phyloP scores from a whole-genome alignment of 768 basidiomycete genomes.

The Auricularia sp. region DNA sequence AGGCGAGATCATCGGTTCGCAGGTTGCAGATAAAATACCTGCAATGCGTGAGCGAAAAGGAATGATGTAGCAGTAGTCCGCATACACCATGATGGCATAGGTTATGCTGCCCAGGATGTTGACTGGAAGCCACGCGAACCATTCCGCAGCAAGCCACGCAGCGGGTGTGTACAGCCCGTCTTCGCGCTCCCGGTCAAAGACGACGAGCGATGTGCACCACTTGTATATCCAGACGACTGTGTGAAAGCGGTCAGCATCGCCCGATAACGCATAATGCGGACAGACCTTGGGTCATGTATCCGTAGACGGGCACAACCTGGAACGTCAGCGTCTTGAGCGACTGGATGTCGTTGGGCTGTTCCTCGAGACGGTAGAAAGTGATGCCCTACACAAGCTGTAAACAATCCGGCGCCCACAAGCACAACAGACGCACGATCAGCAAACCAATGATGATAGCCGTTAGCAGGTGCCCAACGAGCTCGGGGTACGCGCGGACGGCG shows the following conservation, averaged over 20 bases:
- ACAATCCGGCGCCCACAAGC: conserved; percentile 16
- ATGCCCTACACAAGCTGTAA: conserved; percentile 20
- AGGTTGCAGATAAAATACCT: conserved; percentile 24
- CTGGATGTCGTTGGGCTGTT: conserved; percentile 20
- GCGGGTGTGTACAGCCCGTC: conserved; percentile 22
- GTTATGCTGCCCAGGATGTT: conserved; percentile 22
- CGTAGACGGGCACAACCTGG: conserved; percentile 21
- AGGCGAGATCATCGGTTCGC: conserved; percentile 27
- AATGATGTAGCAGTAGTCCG: not conserved
- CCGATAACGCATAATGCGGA: not conserved
- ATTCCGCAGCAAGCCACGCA: conserved; percentile 30
- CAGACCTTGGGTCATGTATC: conserved; percentile 17
- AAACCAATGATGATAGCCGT: conserved; percentile 15
- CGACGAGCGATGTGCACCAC: conserved; percentile 27
- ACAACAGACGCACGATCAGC: conserved; percentile 12
- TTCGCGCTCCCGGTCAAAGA: conserved; percentile 39
- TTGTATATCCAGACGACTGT: conserved; percentile 23
- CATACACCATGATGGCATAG: conserved; percentile 13
- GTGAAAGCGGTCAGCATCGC: not conserved
- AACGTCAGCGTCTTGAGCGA: conserved; percentile 22
- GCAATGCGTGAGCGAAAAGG: not conserved
- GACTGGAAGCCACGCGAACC: conserved; percentile 28
- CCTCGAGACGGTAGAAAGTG: conserved; percentile 28
- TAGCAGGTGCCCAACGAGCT: conserved; percentile 16
- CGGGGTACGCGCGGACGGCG: conserved; percentile 16